A percentile compares a stretch with the other conserved stretches of the same genome.
These are phyloP conservation scores for Colletotrichum siamense DNA, from an alignment of 2,329 filamentous ascomycete genomes.

Conservation along the genomic window DNA sequence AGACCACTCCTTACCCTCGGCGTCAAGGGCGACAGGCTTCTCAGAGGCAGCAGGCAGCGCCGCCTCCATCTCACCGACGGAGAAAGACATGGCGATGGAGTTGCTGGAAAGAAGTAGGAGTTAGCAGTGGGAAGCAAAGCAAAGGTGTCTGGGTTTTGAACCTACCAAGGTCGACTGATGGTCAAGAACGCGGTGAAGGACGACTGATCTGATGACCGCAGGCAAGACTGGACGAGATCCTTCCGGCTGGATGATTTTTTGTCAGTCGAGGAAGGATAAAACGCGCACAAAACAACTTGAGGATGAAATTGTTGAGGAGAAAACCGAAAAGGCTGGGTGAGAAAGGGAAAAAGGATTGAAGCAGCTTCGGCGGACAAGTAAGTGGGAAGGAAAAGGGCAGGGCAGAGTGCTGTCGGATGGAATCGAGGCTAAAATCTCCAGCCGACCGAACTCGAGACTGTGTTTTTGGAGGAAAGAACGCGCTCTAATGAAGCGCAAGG, in stretches of 20 bases:
- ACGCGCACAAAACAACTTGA: not conserved
- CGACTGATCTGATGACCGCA: not conserved
- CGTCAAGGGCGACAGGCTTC: slow-evolving; percentile 26
- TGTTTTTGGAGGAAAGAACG: not conserved
- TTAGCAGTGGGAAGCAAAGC: not conserved
- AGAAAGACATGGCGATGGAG: not conserved
- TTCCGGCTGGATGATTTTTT: not conserved
- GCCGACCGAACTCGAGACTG: not conserved
- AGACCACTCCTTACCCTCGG: slow-evolving; percentile 47
- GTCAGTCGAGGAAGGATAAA: not conserved
- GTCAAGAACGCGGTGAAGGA: not conserved
- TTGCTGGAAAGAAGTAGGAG: not conserved
- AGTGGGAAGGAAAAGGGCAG: not conserved
- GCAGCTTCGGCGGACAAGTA: not conserved
- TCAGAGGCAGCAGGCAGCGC: slow-evolving; percentile 35
- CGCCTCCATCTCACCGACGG: slow-evolving; percentile 28
- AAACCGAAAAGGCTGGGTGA: not conserved
- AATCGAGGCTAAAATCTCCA: not conserved
- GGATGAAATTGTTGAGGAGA: not conserved
- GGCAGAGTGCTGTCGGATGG: not conserved
- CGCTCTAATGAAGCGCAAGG: not conserved
- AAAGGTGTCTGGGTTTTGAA: not conserved
- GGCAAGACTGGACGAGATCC: not conserved
- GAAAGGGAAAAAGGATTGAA: not conserved
- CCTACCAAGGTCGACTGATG: not conserved